Evolutionary conservation across 768 basidiomycete species (phyloP).

Genomic region (Holtermanniella nyarrowii): DNA sequence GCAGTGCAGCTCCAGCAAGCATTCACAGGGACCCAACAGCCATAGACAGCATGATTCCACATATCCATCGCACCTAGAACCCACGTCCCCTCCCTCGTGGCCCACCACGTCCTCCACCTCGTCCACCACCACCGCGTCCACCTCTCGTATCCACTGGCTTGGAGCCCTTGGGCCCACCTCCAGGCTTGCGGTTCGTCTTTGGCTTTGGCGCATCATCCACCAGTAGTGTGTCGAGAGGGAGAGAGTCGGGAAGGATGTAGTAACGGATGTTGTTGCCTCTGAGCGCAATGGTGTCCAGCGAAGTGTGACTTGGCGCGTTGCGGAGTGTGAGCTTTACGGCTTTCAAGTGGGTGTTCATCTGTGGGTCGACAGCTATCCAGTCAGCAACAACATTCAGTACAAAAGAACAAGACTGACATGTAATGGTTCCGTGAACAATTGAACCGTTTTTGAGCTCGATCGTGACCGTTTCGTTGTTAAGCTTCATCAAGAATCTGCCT

Average conservation of each 20-base stretch:
- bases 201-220: constrained; percentile 98
- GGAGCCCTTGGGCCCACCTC: constrained; percentile 55
- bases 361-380: constrained; percentile 96
- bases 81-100: constrained; percentile 51
- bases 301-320: constrained; percentile 52
- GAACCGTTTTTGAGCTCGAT: constrained; percentile 98
- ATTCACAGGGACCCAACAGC: too few species aligned
- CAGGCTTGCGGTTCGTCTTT: constrained; percentile 76
- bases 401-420: constrained; percentile 51
- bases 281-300: constrained; percentile 84
- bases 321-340: constrained; percentile 93
- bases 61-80: too few species aligned
- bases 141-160: constrained; percentile 47
- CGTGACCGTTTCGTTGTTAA: constrained; percentile 98
- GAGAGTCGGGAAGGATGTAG: constrained; percentile 91
- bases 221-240: constrained; percentile 89
- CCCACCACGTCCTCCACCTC: constrained; percentile 45
- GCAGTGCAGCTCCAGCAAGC: too few species aligned
- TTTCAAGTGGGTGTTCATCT: constrained; percentile 99
- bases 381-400: constrained; percentile 1
- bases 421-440: constrained; percentile 89
- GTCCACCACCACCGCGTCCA: constrained; percentile 24
- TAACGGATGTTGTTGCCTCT: constrained; percentile 95
- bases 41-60: too few species aligned
- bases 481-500: constrained; percentile 90